Percentiles rank a stretch among this genome's conserved stretches.
Evolutionary conservation across 2,329 filamentous ascomycete genomes (phyloP).

Genomic region (Lasiodiplodia gonubiensis): DNA sequence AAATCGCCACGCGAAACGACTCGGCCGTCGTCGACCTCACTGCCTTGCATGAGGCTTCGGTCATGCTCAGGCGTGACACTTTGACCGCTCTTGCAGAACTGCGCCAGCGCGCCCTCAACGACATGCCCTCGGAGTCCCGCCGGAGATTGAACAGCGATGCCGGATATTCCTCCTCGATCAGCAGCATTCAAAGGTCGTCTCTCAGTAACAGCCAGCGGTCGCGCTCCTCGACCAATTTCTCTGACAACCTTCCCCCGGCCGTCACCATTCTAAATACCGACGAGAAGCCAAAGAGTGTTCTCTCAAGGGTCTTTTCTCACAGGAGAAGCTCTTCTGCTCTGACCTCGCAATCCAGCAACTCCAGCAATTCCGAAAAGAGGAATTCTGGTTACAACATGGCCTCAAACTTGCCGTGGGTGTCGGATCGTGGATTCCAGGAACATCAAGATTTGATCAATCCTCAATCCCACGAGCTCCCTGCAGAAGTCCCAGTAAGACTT

Average conservation of each 20-base stretch:
- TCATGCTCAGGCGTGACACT: conserved; percentile 43
- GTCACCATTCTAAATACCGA: conserved; percentile 20
- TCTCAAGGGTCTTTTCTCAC: conserved; percentile 21
- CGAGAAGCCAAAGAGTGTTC: conserved; percentile 12
- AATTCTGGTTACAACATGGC: conserved; percentile 6
- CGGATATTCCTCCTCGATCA: conserved; percentile 3
- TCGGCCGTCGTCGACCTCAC: conserved; percentile 43
- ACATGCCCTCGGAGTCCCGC: neutral
- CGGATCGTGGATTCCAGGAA: conserved; percentile 13
- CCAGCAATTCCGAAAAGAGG: conserved; percentile 20
- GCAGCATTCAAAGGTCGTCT: conserved; percentile 15
- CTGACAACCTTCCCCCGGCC: conserved; percentile 13
- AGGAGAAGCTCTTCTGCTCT: conserved; percentile 19
- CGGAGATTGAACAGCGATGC: conserved; percentile 17
- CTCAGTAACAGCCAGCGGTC: conserved; percentile 20
- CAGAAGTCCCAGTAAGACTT: conserved; percentile 18
- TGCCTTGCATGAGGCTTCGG: conserved; percentile 45
- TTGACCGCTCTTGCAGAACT: conserved; percentile 44
- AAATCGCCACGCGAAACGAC: conserved; percentile 45
- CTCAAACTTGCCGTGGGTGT: conserved; percentile 16
- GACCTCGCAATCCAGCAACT: neutral
- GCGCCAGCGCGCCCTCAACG: conserved; percentile 42
- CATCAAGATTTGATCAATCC: conserved; percentile 21
- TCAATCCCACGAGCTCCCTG: conserved; percentile 13
- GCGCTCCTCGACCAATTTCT: conserved; percentile 20